Evolutionary conservation across 2,329 filamentous ascomycete genomes (phyloP).

Genomic region (Paraconiothyrium brasiliense): DNA sequence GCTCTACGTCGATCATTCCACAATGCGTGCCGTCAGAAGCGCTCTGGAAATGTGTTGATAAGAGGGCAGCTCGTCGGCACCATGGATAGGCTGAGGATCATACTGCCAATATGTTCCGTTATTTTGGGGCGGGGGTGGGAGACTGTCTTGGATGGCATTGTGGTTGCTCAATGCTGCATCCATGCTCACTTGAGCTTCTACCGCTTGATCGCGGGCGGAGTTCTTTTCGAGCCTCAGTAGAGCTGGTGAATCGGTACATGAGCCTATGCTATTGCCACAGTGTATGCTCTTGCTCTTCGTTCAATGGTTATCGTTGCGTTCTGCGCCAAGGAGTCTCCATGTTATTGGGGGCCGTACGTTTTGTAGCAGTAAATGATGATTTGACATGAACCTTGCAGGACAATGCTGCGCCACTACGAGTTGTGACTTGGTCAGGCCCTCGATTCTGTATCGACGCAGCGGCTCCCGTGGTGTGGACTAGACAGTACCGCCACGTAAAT

Average conservation of each 20-base stretch:
- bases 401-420: not conserved
- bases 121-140: no score
- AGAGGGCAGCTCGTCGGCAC: not conserved
- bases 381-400: not conserved
- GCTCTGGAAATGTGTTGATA: not conserved
- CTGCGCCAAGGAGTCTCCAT: not conserved
- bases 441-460: not conserved
- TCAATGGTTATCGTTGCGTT: not conserved
- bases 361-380: not conserved
- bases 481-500: not conserved
- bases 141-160: not conserved
- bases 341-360: not conserved
- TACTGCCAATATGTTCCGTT: not conserved
- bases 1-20: not conserved
- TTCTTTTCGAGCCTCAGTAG: not conserved
- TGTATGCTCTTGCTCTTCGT: not conserved
- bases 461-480: not conserved
- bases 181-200: no score
- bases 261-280: not conserved
- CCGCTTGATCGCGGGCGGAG: no score
- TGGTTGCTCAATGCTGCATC: no score
- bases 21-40: not conserved
- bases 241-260: not conserved
- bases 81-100: not conserved
- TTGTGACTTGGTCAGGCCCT: not conserved